Base-by-base conservation (phyloP, 495 filamentous ascomycete genomes). In the Podospora sp. region DNA sequence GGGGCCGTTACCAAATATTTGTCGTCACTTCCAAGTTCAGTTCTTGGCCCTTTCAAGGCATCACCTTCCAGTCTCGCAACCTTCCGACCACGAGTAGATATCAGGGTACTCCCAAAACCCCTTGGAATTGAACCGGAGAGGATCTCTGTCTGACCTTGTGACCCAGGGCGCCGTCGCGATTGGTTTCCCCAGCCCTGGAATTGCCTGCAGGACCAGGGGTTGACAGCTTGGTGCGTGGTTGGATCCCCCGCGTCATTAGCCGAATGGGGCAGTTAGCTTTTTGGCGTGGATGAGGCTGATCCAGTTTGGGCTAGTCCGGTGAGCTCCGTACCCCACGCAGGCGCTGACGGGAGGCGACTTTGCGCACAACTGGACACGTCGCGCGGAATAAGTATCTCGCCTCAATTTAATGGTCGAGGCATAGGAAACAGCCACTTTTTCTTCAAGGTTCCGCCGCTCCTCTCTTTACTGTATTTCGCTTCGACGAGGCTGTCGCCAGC, bases 281-380 rank as follows among this genome's bases (percentile, higher is more conserved):
- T 35, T 4, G 52, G 8, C 52, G n/a, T 22, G 52, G 16, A 14
- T 25, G 5, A 33, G 46, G 27, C 65, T 20, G 58, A 35, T 60
- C 67, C 61, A 20, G 20, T 57, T 50, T 27, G 24, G 61, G 55
- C 66, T 69, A 62, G 67, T 67, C 33, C 66, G 59, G 68, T 14
- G 16, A 11, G 40, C 40, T 46, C 59, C 56, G 29, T 67, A 27
- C 65, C 52, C 66, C 59, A 63, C 68, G 49, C 61, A 26, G 8
- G 29, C 24, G 65, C 16, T 65, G 60, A 55, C 40, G 24, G 67
- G 72, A 67, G 62, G 61, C 61, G 36, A 64, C 62, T 69, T 65
- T 68, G 55, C 40, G 65, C 65, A 60, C 66, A 76, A 76, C 66
- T 76, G 74, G 74, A 71, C 74, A 76, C 74, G 74, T 76, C 74